Evolutionary conservation across 768 basidiomycete species (phyloP).

Genomic region (Tulasnella sp.): DNA sequence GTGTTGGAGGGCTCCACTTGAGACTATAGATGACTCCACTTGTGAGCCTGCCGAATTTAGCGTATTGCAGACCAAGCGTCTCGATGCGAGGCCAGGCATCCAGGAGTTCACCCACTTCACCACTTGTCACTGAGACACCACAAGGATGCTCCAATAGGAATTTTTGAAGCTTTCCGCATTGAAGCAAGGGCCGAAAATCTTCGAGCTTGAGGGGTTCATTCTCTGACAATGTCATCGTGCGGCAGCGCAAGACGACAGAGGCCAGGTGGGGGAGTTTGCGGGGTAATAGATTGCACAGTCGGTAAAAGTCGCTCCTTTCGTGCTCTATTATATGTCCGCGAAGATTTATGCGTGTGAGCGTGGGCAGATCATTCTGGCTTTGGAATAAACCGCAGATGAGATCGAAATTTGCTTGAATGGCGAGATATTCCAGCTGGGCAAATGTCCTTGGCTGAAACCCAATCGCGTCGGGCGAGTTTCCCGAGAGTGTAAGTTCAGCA

Average conservation of each 20-base stretch:
- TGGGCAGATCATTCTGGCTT: background rate
- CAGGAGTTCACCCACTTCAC: background rate
- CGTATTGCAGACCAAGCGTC: background rate
- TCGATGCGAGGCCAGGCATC: background rate
- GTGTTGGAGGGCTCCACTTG: background rate
- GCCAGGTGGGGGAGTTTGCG: background rate
- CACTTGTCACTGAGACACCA: background rate
- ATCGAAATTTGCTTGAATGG: background rate
- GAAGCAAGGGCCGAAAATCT: background rate
- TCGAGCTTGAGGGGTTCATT: background rate
- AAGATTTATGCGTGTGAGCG: background rate
- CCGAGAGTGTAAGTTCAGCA: background rate
- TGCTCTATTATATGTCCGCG: background rate
- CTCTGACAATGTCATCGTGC: background rate
- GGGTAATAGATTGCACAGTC: background rate
- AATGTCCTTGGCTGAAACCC: background rate
- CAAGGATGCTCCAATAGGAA: background rate
- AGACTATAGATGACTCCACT: background rate
- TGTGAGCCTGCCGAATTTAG: background rate
- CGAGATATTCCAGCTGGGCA: background rate
- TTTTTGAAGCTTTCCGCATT: background rate
- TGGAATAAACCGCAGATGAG: background rate
- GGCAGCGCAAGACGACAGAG: background rate
- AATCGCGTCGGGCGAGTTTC: background rate
- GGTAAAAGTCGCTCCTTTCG: background rate